These are phyloP conservation scores for Perkinsus chesapeaki DNA, from an alignment of 169 alveolate genomes.

Conservation along the genomic window DNA sequence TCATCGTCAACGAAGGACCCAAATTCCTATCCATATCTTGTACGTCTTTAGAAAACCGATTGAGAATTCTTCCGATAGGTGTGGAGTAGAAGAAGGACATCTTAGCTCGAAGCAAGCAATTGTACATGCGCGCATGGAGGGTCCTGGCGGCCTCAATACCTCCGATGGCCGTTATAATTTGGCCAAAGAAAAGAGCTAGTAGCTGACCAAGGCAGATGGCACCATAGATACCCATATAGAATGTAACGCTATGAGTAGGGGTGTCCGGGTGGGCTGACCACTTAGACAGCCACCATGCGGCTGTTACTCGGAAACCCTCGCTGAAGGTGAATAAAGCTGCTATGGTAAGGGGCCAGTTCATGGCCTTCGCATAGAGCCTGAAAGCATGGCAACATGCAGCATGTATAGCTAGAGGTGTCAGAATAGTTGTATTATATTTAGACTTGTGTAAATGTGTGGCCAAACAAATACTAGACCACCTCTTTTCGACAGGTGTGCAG, in stretches of 20 bases:
- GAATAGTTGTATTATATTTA: no score
- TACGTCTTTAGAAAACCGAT: constrained; percentile 58
- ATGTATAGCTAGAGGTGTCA: no score
- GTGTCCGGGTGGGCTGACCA: not conserved
- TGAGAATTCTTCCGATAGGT: constrained; percentile 61
- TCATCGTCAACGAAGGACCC: constrained; percentile 15
- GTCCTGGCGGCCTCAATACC: not conserved
- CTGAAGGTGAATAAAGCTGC: not conserved
- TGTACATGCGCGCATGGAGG: not conserved
- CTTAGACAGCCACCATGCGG: not conserved
- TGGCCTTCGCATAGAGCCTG: not conserved
- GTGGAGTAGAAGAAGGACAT: constrained; percentile 59
- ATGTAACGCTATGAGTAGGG: not conserved
- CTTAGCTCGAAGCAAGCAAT: constrained; percentile 30
- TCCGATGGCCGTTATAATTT: not conserved
- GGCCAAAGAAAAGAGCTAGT: not conserved
- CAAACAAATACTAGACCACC: no score
- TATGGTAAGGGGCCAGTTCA: not conserved
- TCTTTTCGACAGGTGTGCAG: no score
- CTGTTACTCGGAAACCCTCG: not conserved
- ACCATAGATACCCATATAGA: not conserved
- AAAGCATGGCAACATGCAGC: not conserved
- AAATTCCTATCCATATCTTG: constrained; percentile 30
- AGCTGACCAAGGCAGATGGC: not conserved
- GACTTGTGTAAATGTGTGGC: no score